Evolutionary conservation across 148 eudicot species (phyloP).

Genomic region (Rhododendron williamsianum): DNA sequence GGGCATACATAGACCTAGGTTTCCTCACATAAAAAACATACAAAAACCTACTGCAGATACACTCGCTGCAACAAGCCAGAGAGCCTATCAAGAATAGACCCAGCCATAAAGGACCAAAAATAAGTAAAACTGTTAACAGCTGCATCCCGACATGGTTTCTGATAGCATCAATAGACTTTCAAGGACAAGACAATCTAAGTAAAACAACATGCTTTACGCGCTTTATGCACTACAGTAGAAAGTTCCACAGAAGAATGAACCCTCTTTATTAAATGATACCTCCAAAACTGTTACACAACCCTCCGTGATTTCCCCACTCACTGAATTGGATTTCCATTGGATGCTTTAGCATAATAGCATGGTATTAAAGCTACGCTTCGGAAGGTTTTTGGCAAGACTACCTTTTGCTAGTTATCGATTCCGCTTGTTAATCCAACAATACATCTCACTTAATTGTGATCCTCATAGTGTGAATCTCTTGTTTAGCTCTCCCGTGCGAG

Average conservation of each 20-base stretch:
- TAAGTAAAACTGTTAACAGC: neutral
- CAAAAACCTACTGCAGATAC: too few species aligned
- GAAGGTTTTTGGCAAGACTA: neutral
- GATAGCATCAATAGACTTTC: neutral
- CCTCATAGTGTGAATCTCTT: neutral
- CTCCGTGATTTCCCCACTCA: neutral
- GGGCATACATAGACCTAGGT: neutral
- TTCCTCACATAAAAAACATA: neutral
- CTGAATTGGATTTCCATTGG: neutral
- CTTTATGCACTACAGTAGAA: neutral
- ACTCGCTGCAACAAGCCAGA: neutral
- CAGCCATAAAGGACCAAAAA: neutral
- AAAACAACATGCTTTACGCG: neutral
- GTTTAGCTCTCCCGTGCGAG: neutral
- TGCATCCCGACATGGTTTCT: neutral
- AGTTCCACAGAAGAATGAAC: neutral
- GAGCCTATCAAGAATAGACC: neutral
- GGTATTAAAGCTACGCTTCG: neutral
- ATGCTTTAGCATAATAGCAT: neutral
- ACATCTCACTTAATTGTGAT: neutral
- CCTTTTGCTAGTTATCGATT: neutral
- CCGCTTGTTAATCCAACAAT: neutral
- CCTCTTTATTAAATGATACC: neutral
- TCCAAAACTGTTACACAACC: neutral
- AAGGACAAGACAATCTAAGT: neutral